A percentile compares a stretch with the other conserved stretches of the same genome.
These are phyloP conservation scores for Niebla homalea DNA, from an alignment of 495 filamentous ascomycete genomes.

Conservation along the genomic window DNA sequence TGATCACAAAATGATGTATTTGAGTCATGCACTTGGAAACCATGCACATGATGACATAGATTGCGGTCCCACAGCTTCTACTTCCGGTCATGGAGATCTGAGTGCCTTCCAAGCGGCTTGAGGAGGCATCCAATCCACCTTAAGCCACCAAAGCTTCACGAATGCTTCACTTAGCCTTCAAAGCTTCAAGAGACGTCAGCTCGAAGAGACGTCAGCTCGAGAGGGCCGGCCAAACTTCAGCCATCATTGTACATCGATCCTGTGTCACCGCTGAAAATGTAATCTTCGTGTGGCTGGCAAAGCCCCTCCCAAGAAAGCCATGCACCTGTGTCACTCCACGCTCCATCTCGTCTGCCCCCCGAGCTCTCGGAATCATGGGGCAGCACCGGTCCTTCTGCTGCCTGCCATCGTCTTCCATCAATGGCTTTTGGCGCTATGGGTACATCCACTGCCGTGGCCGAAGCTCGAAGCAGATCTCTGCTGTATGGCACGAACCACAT, in stretches of 20 bases:
- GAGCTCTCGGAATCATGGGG: slow-evolving; percentile 9
- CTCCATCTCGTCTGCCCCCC: slow-evolving; percentile 7
- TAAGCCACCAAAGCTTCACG: too few relatives aligned
- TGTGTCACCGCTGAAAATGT: neutral
- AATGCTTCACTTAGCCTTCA: too few relatives aligned
- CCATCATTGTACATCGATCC: neutral
- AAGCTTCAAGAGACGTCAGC: too few relatives aligned
- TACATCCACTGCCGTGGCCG: neutral
- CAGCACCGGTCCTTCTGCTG: slow-evolving; percentile 6
- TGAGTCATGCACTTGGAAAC: too few relatives aligned
- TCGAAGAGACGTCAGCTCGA: too few relatives aligned
- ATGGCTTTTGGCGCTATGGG: slow-evolving; percentile 6
- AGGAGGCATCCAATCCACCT: too few relatives aligned
- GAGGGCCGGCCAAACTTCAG: neutral
- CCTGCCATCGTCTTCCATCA: slow-evolving; percentile 11
- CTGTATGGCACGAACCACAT: slow-evolving; percentile 15
- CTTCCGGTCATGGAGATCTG: too few relatives aligned
- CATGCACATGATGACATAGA: too few relatives aligned
- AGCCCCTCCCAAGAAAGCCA: slow-evolving; percentile 12
- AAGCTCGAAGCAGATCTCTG: slow-evolving; percentile 10
- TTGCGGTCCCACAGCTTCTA: too few relatives aligned
- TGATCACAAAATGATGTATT: too few relatives aligned
- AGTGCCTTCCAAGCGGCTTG: too few relatives aligned
- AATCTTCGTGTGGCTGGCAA: slow-evolving; percentile 9
- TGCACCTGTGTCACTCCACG: slow-evolving; percentile 7